These are phyloP conservation scores for Serendipita sp. DNA, from an alignment of 768 basidiomycete genomes.

Conservation along the genomic window DNA sequence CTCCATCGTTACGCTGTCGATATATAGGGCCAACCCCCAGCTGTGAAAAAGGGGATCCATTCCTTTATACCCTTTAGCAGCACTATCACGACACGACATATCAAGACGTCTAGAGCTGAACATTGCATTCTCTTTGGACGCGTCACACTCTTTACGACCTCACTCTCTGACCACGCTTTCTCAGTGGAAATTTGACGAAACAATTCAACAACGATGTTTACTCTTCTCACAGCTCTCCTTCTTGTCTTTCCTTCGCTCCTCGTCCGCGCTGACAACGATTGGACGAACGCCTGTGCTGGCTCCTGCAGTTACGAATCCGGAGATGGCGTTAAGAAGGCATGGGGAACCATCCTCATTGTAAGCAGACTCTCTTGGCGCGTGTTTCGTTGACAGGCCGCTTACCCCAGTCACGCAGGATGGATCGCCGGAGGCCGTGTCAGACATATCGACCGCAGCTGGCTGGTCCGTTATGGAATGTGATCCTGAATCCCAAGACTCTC, in stretches of 20 bases:
- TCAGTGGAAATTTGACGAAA: too few species aligned
- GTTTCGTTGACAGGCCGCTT: not conserved
- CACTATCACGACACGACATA: too few species aligned
- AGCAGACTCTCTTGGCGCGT: not conserved
- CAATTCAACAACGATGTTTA: not conserved
- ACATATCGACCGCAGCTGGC: not conserved
- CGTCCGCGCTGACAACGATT: not conserved
- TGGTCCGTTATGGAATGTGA: slow-evolving; percentile 5
- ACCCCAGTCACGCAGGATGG: not conserved
- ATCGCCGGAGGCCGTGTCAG: not conserved
- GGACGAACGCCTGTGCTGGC: not conserved
- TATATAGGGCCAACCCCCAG: too few species aligned
- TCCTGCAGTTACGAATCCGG: slow-evolving; percentile 4
- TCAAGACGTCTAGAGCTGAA: too few species aligned
- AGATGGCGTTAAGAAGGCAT: not conserved
- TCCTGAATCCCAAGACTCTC: not conserved
- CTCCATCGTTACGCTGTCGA: too few species aligned
- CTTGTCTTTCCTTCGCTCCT: not conserved
- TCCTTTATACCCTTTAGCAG: too few species aligned
- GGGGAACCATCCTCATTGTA: not conserved
- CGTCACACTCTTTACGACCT: too few species aligned
- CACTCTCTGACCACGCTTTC: too few species aligned
- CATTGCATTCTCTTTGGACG: too few species aligned
- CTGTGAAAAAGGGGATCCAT: too few species aligned
- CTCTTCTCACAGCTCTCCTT: not conserved